Evolutionary conservation across 768 basidiomycete genomes (phyloP), one percentile per base, ranked within the genome.

Genomic region (Suillus discolor): DNA sequence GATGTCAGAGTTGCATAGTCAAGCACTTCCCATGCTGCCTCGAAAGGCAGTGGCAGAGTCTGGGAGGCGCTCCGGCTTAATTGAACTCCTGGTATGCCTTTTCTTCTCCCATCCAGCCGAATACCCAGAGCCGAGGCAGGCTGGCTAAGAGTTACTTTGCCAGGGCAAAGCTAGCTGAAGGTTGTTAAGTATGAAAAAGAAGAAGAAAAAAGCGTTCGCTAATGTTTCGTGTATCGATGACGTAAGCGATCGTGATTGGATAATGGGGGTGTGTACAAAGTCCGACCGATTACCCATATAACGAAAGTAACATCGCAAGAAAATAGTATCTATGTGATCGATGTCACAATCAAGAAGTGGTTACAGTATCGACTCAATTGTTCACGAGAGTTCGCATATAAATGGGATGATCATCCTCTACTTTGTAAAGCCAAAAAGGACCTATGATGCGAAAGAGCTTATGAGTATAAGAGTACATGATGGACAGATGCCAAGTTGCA

Each of bases 31-130:
- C 80, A 80, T 77, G 67, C 78, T 81, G 78, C 76, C 75, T 73
- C 68, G 62, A 71, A 73, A 74, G 63, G 71, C 71, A 73, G 79
- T 76, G 74, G 74, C 73, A 68, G 74, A 70, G 71, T 78, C 79
- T 83, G 74, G 82, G 78, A 82, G 80, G 79, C 75, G 85, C 88
- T 90, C 89, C 89, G 89, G 89, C 89, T 91, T 91, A 91, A 89
- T 89, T 89, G 89, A 79, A 81, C 84, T 82, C 88, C 60, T 71
- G 20, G 47, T 66, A 53, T 49, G 0, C 45, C 70, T 63, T 38
- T 45, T 70, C 61, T 67, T 86, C 80, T 84, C 66, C 80, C 86
- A 80, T 72, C 80, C 76, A 78, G 67, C 74, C 72, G 66, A 42
- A 75, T 90, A 90, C 89, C 89, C 86, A 67, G 72, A 73, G 81